phyloP scores from a whole-genome alignment of 257 asterid genomes.

The Fraxinus pennsylvanica region DNA sequence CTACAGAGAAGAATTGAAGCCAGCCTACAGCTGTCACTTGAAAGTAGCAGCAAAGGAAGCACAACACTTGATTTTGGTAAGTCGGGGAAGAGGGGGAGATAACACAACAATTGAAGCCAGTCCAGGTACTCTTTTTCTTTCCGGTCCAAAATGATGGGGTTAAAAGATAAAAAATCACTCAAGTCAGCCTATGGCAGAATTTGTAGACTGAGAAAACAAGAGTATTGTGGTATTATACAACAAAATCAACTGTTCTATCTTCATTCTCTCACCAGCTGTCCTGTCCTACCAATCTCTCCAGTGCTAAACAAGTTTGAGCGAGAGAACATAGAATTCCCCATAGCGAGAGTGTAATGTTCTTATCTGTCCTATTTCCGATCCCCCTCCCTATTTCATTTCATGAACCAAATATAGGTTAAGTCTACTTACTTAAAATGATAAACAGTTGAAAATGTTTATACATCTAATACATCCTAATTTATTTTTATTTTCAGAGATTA shows the following conservation, averaged over 20 bases:
- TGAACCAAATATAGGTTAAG: too few relatives aligned
- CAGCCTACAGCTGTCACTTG: neutral
- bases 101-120: too few relatives aligned
- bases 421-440: too few relatives aligned
- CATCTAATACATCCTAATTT: neutral
- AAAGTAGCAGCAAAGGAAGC: neutral
- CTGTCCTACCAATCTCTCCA: neutral
- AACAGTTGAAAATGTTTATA: neutral
- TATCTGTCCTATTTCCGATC: too few relatives aligned
- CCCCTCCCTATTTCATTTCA: too few relatives aligned
- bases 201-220: neutral
- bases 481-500: too few relatives aligned
- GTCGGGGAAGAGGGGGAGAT: neutral
- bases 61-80: neutral
- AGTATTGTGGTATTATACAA: neutral
- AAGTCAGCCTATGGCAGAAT: neutral
- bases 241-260: neutral
- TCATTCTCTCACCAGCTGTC: neutral
- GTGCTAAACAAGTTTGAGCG: neutral
- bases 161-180: neutral
- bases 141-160: neutral
- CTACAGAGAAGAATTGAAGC: neutral
- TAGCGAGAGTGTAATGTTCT: too few relatives aligned
- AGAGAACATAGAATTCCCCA: neutral
- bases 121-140: neutral